These are phyloP conservation scores for Cercophora newfieldiana DNA, from an alignment of 495 filamentous ascomycete genomes.

Conservation along the genomic window DNA sequence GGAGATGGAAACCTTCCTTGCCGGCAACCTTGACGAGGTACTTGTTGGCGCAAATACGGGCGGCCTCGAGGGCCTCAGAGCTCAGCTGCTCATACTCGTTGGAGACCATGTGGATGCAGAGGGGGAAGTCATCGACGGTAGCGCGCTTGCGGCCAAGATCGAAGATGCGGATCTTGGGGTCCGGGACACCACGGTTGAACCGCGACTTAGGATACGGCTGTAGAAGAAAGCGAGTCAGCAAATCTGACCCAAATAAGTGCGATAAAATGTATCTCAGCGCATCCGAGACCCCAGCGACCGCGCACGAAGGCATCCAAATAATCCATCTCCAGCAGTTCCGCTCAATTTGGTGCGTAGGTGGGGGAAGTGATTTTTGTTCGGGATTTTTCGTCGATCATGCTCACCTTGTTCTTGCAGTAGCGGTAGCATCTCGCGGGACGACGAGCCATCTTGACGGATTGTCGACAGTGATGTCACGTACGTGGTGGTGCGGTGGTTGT, in stretches of 20 bases:
- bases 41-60: conserved; percentile 99
- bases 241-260: conserved; percentile 5
- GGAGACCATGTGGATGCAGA: conserved; percentile 97
- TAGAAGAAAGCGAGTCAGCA: conserved; percentile 39
- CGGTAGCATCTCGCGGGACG: conserved; percentile 99
- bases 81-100: conserved; percentile 99
- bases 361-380: conserved; percentile 9
- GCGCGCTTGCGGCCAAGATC: conserved; percentile 99
- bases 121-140: conserved; percentile 96
- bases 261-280: conserved; percentile 7
- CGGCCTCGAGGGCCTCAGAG: conserved; percentile 97
- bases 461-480: conserved; percentile 48
- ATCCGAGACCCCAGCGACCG: background rate
- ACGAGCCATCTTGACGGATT: conserved; percentile 89
- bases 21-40: conserved; percentile 95
- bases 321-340: conserved; percentile 5
- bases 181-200: conserved; percentile 99
- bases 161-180: conserved; percentile 99
- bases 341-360: conserved; percentile 5
- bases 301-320: background rate
- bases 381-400: conserved; percentile 35
- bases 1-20: conserved; percentile 99
- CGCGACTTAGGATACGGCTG: conserved; percentile 99
- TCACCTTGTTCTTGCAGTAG: conserved; percentile 99
- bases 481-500: conserved; percentile 40